phyloP scores from a whole-genome alignment of 2,329 filamentous ascomycete species.

The Cladosporium halotolerans region DNA sequence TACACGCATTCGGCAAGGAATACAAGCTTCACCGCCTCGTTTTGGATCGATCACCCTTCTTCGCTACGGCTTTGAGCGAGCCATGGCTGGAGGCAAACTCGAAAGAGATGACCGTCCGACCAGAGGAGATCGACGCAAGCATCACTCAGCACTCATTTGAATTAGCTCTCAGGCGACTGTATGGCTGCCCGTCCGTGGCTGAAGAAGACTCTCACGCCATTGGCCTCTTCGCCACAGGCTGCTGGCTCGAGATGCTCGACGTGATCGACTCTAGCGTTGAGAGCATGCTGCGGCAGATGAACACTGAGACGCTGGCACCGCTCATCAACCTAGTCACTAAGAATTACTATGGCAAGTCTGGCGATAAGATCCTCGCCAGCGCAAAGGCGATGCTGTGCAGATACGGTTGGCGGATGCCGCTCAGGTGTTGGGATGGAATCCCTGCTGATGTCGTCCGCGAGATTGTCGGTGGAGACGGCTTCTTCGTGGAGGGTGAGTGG shows the following conservation, averaged over 20 bases:
- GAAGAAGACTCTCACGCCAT: slow-evolving; percentile 50
- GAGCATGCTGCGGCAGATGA: slow-evolving; percentile 51
- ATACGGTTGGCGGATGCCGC: slow-evolving; percentile 51
- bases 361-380: slow-evolving; percentile 49
- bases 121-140: slow-evolving; percentile 48
- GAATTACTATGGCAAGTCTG: slow-evolving; percentile 51
- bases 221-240: slow-evolving; percentile 50
- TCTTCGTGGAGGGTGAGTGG: slow-evolving; percentile 54
- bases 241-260: slow-evolving; percentile 54
- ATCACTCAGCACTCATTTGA: slow-evolving; percentile 51
- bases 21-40: slow-evolving; percentile 51
- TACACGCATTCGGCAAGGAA: slow-evolving; percentile 46
- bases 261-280: slow-evolving; percentile 49
- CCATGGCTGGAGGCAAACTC: slow-evolving; percentile 51
- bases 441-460: slow-evolving; percentile 53
- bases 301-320: slow-evolving; percentile 41
- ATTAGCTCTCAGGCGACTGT: slow-evolving; percentile 48
- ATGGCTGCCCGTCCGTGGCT: slow-evolving; percentile 43
- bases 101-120: slow-evolving; percentile 47
- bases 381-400: slow-evolving; percentile 54
- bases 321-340: slow-evolving; percentile 49
- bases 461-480: slow-evolving; percentile 53
- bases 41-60: slow-evolving; percentile 52
- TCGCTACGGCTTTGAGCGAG: slow-evolving; percentile 47
- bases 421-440: slow-evolving; percentile 51